Evolutionary conservation across 2,329 filamentous ascomycete genomes (phyloP).

Genomic region (Claviceps lovelessii): DNA sequence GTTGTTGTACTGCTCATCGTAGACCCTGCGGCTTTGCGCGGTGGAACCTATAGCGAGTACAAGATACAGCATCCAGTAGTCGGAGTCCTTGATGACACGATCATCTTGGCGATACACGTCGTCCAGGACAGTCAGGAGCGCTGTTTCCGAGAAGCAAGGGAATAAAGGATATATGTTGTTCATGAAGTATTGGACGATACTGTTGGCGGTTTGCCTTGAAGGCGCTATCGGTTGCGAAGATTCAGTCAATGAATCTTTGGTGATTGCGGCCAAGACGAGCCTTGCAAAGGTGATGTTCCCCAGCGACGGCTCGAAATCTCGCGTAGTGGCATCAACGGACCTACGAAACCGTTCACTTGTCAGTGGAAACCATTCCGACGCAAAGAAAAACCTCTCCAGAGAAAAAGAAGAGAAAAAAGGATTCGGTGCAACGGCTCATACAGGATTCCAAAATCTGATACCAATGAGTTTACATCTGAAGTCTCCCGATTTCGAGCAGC

Average conservation of each 20-base stretch:
- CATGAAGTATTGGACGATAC: slow-evolving; percentile 71
- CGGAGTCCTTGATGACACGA: slow-evolving; percentile 48
- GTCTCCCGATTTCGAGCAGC: slow-evolving; percentile 56
- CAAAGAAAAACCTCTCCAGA: background rate
- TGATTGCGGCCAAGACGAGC: slow-evolving; percentile 69
- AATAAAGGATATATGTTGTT: slow-evolving; percentile 66
- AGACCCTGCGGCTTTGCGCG: slow-evolving; percentile 54
- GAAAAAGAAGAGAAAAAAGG: background rate
- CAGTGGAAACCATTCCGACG: background rate
- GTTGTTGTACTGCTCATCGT: slow-evolving; percentile 46
- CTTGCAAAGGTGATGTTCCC: slow-evolving; percentile 86
- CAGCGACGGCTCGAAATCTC: slow-evolving; percentile 81
- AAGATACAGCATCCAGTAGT: slow-evolving; percentile 80
- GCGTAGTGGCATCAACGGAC: slow-evolving; percentile 84
- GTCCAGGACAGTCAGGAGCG: slow-evolving; percentile 64
- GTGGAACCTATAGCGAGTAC: slow-evolving; percentile 72
- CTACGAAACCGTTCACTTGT: slow-evolving; percentile 26
- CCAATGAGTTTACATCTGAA: slow-evolving; percentile 76
- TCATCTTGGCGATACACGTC: slow-evolving; percentile 62
- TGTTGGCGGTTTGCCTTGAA: slow-evolving; percentile 50
- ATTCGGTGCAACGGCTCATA: slow-evolving; percentile 27
- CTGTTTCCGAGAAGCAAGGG: slow-evolving; percentile 70
- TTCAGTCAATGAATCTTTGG: slow-evolving; percentile 56
- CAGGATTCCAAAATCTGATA: slow-evolving; percentile 88
- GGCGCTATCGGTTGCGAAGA: slow-evolving; percentile 51